Evolutionary conservation across 176 grass and related monocot genomes (phyloP).

Genomic region (Musa acuminata): DNA sequence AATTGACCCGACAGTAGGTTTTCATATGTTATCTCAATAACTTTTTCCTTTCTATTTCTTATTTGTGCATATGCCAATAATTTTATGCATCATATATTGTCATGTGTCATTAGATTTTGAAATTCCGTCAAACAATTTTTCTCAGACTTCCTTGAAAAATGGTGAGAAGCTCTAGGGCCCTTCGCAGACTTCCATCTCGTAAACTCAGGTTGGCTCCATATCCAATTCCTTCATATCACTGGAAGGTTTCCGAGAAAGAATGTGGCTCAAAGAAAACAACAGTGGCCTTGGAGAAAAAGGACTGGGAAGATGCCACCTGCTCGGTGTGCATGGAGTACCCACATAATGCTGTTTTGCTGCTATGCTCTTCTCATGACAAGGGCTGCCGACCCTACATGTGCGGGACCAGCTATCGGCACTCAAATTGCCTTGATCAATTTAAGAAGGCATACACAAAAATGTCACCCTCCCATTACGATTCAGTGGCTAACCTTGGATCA

Average conservation of each 20-base stretch:
- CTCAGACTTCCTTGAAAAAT: conserved; percentile 45
- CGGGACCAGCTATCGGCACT: conserved; percentile 77
- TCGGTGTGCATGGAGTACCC: conserved; percentile 96
- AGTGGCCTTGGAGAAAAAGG: conserved; percentile 50
- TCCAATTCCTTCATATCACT: conserved; percentile 59
- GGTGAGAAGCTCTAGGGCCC: conserved; percentile 54
- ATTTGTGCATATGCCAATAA: no score
- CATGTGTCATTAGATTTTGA: background rate
- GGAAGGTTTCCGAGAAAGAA: conserved; percentile 41
- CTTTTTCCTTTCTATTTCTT: no score
- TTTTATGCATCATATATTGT: no score
- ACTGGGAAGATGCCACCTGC: conserved; percentile 96
- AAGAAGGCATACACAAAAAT: conserved; percentile 84
- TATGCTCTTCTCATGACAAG: conserved; percentile 96
- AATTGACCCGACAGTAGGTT: no score
- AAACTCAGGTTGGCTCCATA: conserved; percentile 59
- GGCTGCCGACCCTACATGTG: conserved; percentile 97
- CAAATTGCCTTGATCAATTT: conserved; percentile 93
- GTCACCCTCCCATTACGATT: conserved; percentile 33
- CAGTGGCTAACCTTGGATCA: conserved; percentile 22
- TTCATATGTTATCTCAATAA: no score
- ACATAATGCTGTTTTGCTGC: conserved; percentile 90
- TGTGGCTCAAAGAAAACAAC: conserved; percentile 30
- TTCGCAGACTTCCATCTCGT: conserved; percentile 49
- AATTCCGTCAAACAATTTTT: conserved; percentile 4